phyloP scores from a whole-genome alignment of 2,329 filamentous ascomycete genomes.

The Talaromyces sp. region DNA sequence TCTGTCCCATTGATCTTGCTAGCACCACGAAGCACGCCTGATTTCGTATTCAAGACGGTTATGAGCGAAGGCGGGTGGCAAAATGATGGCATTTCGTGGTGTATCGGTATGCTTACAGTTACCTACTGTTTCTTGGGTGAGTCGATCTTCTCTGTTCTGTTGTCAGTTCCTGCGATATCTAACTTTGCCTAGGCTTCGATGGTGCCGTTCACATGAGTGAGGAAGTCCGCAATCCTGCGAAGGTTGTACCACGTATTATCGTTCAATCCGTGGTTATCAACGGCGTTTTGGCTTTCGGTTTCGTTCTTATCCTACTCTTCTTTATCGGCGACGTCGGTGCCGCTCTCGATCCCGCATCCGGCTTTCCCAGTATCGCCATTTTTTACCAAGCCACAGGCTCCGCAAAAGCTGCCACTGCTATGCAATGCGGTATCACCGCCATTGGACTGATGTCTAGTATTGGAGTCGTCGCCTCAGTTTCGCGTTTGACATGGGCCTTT shows the following conservation, averaged over 20 bases:
- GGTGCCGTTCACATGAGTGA: conserved; percentile 50
- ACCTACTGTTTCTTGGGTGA: conserved; percentile 30
- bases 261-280: conserved; percentile 46
- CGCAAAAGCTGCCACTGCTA: conserved; percentile 38
- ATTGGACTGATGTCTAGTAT: conserved; percentile 42
- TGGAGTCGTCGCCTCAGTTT: conserved; percentile 47
- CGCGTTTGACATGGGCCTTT: conserved; percentile 51
- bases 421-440: conserved; percentile 39
- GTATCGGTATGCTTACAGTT: conserved; percentile 38
- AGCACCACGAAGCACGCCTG: conserved; percentile 29
- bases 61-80: conserved; percentile 47
- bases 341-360: conserved; percentile 26
- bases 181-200: conserved; percentile 40
- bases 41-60: conserved; percentile 46
- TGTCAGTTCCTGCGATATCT: not conserved
- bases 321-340: conserved; percentile 42
- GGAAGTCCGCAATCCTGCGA: conserved; percentile 45
- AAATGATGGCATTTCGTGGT: conserved; percentile 45
- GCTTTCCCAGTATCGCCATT: conserved; percentile 46
- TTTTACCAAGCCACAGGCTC: conserved; percentile 43
- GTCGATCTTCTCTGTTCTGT: conserved; percentile 1
- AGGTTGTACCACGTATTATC: conserved; percentile 47
- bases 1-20: conserved; percentile 36
- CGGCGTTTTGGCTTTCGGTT: conserved; percentile 41
- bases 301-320: conserved; percentile 43